phyloP scores from a whole-genome alignment of 2,329 filamentous ascomycete species.

The Blumeria hordei region DNA sequence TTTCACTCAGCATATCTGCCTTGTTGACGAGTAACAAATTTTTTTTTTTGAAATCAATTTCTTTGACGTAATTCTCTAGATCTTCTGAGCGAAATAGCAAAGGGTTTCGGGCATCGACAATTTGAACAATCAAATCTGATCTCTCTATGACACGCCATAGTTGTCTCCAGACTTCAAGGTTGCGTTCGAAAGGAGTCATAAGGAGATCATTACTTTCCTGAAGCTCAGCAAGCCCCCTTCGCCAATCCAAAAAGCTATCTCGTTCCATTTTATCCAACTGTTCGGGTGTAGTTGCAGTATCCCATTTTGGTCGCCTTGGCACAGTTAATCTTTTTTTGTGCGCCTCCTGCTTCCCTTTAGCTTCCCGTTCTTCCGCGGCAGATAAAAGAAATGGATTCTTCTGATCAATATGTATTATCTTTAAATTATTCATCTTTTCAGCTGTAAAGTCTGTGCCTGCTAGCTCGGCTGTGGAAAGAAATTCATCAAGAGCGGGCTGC shows the following conservation, averaged over 20 bases:
- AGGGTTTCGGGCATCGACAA: slow-evolving; percentile 90
- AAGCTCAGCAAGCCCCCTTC: slow-evolving; percentile 70
- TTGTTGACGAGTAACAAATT: slow-evolving; percentile 94
- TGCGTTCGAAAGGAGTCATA: slow-evolving; percentile 95
- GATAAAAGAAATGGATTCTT: slow-evolving; percentile 86
- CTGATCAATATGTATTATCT: slow-evolving; percentile 93
- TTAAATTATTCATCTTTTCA: slow-evolving; percentile 96
- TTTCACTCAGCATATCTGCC: slow-evolving; percentile 90
- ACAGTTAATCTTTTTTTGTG: slow-evolving; percentile 66
- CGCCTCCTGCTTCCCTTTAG: slow-evolving; percentile 58
- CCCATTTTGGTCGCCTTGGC: slow-evolving; percentile 73
- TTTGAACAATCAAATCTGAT: slow-evolving; percentile 88
- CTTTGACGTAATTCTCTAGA: slow-evolving; percentile 81
- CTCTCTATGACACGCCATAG: slow-evolving; percentile 95
- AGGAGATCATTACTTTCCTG: slow-evolving; percentile 85
- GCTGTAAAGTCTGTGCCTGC: slow-evolving; percentile 98
- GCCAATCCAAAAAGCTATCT: slow-evolving; percentile 65
- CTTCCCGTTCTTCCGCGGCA: slow-evolving; percentile 54
- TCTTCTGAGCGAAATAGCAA: slow-evolving; percentile 86
- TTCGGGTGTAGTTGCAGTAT: slow-evolving; percentile 57
- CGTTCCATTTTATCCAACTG: slow-evolving; percentile 61
- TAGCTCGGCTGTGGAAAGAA: slow-evolving; percentile 80
- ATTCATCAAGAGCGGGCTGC: slow-evolving; percentile 89
- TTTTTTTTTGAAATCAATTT: slow-evolving; percentile 66
- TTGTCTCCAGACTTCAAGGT: slow-evolving; percentile 93